Evolutionary conservation across 352 stramenopile genomes (phyloP).

Genomic region (Poterioochromonas sp.): DNA sequence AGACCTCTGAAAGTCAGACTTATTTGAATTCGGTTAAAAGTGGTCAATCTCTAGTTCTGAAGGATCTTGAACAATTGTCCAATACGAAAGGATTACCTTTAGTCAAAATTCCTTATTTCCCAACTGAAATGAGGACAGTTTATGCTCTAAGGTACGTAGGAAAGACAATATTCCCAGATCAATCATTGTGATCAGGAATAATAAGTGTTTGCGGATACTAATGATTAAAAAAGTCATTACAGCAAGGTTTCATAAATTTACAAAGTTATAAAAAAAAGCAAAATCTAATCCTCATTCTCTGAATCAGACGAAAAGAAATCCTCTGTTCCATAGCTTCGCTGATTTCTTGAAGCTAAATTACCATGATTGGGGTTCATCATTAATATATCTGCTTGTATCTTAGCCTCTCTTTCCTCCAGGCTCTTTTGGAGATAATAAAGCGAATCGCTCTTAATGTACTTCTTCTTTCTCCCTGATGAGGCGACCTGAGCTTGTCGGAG

Average conservation of each 20-base stretch:
- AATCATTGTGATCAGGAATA: no score
- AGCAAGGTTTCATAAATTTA: no score
- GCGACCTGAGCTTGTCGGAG: background rate
- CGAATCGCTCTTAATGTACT: constrained; percentile 1
- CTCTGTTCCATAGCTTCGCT: no score
- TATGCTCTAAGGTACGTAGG: constrained; percentile 35
- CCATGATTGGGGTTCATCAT: no score
- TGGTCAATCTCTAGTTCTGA: background rate
- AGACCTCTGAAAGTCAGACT: no score
- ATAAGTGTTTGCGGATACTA: no score
- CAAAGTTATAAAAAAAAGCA: no score
- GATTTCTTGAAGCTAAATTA: no score
- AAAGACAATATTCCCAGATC: background rate
- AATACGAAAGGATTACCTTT: constrained; percentile 46
- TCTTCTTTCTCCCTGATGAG: background rate
- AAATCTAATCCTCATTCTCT: no score
- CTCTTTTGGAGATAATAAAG: background rate
- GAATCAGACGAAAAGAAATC: no score
- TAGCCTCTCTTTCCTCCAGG: constrained; percentile 8
- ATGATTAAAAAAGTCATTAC: no score
- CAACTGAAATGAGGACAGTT: constrained; percentile 62
- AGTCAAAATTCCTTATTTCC: constrained; percentile 61
- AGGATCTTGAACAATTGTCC: background rate
- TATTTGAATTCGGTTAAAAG: background rate
- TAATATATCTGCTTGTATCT: no score